These are phyloP conservation scores for Mentha longifolia DNA, from an alignment of 257 asterid genomes.

Conservation along the genomic window DNA sequence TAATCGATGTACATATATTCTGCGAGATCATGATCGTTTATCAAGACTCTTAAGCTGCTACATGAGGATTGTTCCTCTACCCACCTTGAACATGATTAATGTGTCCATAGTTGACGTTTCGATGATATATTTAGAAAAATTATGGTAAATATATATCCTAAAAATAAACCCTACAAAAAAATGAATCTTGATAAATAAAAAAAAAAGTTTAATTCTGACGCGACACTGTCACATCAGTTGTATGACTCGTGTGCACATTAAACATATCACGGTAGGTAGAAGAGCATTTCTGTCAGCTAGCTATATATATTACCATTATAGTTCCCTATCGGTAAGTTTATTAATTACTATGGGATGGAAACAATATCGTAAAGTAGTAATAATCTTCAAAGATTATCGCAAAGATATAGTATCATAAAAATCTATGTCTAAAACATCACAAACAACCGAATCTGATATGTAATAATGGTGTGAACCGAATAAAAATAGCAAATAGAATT, in stretches of 20 bases:
- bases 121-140: no score
- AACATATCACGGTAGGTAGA: no score
- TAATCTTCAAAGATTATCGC: neutral
- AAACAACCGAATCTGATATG: conserved; percentile 9
- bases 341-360: neutral
- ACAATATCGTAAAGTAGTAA: neutral
- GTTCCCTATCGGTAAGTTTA: neutral
- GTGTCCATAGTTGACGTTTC: no score
- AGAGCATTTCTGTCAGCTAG: no score
- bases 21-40: neutral
- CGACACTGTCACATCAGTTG: no score
- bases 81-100: no score
- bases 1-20: neutral
- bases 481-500: conserved; percentile 16
- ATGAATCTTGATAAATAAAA: no score
- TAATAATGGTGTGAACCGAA: neutral
- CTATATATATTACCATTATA: neutral
- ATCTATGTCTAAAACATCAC: neutral
- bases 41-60: neutral
- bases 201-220: no score
- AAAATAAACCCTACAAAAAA: no score
- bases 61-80: no score
- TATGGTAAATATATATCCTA: no score
- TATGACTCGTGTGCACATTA: no score
- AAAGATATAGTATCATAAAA: neutral